Evolutionary conservation across 1,284 basidiomycete species (phyloP).

Genomic region (Agaricales sp.): DNA sequence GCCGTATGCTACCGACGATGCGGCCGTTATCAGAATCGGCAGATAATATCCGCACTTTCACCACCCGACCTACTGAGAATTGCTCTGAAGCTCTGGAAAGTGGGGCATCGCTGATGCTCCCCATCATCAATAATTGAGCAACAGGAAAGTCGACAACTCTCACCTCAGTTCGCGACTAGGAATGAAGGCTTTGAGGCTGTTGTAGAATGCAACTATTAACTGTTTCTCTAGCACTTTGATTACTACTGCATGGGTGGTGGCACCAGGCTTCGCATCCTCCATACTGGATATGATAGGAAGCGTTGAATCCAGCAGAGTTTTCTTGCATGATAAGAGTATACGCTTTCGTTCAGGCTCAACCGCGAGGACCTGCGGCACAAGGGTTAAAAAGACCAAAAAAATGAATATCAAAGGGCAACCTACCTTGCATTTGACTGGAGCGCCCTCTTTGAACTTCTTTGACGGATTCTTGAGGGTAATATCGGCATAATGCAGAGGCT

Average conservation of each 20-base stretch:
- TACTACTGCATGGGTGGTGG: slow-evolving; percentile 78
- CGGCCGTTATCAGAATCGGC: slow-evolving; percentile 53
- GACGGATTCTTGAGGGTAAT: slow-evolving; percentile 87
- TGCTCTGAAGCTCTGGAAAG: not conserved
- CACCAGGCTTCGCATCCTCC: slow-evolving; percentile 64
- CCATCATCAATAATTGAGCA: not conserved
- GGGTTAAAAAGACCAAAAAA: slow-evolving; percentile 8
- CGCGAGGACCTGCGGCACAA: slow-evolving; percentile 75
- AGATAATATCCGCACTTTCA: slow-evolving; percentile 81
- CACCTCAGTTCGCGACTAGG: slow-evolving; percentile 78
- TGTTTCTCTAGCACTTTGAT: slow-evolving; percentile 74
- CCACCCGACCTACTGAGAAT: slow-evolving; percentile 75
- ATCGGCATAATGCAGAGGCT: slow-evolving; percentile 94
- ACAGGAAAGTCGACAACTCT: slow-evolving; percentile 11
- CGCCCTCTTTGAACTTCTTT: slow-evolving; percentile 84
- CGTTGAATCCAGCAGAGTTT: slow-evolving; percentile 77
- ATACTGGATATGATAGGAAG: slow-evolving; percentile 61
- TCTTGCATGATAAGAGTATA: slow-evolving; percentile 87
- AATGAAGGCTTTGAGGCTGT: slow-evolving; percentile 79
- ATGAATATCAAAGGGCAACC: slow-evolving; percentile 15
- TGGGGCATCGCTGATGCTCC: not conserved
- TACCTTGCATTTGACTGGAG: slow-evolving; percentile 80
- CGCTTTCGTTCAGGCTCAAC: slow-evolving; percentile 79
- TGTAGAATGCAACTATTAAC: slow-evolving; percentile 85
- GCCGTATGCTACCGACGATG: slow-evolving; percentile 82